These are phyloP conservation scores for Rehmannia glutinosa DNA, from an alignment of 257 asterid species.

Conservation along the genomic window DNA sequence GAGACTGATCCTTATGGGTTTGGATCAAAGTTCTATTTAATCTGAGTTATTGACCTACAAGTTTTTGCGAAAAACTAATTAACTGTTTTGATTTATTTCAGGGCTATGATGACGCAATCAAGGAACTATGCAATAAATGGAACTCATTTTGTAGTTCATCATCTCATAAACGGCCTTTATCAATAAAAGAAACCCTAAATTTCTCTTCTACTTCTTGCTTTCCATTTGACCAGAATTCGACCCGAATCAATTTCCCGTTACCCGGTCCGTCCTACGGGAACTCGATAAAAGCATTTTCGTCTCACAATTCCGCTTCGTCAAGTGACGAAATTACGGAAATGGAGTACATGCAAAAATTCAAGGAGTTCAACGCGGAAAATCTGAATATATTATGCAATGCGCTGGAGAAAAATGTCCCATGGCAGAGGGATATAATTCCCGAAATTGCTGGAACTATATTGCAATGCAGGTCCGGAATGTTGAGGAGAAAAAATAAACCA, in stretches of 20 bases:
- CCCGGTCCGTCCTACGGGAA: conserved; percentile 14
- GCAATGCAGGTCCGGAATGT: conserved; percentile 75
- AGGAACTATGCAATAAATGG: conserved; percentile 53
- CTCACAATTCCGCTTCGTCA: conserved; percentile 50
- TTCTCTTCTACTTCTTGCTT: conserved; percentile 38
- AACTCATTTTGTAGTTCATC: conserved; percentile 52
- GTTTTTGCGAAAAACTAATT: no score
- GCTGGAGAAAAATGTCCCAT: conserved; percentile 59
- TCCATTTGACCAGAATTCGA: conserved; percentile 32
- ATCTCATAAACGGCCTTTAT: conserved; percentile 32
- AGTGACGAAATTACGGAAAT: conserved; percentile 58
- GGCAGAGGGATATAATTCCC: conserved; percentile 50
- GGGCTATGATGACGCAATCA: conserved; percentile 33
- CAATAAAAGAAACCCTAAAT: conserved; percentile 34
- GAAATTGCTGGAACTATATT: conserved; percentile 58
- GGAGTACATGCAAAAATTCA: conserved; percentile 46
- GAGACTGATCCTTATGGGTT: no score
- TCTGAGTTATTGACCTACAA: no score
- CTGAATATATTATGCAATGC: conserved; percentile 54
- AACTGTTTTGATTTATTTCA: conserved; percentile 21
- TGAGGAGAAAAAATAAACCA: conserved; percentile 26
- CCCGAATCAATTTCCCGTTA: conserved; percentile 7
- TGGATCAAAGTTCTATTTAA: no score
- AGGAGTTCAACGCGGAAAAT: conserved; percentile 54
- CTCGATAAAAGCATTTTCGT: conserved; percentile 13